phyloP scores from a whole-genome alignment of 768 basidiomycete species.

The Mycena rebaudengoi region DNA sequence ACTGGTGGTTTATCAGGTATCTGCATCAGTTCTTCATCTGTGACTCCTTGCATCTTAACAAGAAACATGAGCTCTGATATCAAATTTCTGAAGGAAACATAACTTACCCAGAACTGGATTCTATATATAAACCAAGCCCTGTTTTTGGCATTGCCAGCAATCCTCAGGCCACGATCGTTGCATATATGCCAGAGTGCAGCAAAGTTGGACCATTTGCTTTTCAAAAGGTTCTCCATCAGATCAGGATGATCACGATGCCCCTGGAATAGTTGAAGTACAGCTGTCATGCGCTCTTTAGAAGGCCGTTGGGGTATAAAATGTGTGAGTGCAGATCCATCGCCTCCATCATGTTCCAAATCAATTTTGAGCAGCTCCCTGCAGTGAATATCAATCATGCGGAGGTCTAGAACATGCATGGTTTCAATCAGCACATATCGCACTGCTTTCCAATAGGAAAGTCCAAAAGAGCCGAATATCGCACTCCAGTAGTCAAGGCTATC shows the following conservation, averaged over 20 bases:
- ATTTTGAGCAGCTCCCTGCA: slow-evolving; percentile 35
- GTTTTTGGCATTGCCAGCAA: background rate
- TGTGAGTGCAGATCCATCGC: slow-evolving; percentile 16
- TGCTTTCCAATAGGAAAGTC: slow-evolving; percentile 50
- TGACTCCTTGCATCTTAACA: too few relatives aligned
- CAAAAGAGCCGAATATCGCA: slow-evolving; percentile 42
- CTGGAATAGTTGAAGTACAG: background rate
- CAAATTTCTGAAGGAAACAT: too few relatives aligned
- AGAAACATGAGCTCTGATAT: too few relatives aligned
- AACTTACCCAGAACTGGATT: slow-evolving; percentile 5
- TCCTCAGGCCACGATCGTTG: background rate
- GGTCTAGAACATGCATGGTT: slow-evolving; percentile 50
- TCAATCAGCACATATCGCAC: slow-evolving; percentile 42
- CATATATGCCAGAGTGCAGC: slow-evolving; percentile 8
- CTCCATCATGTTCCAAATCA: slow-evolving; percentile 22
- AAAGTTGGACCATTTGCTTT: background rate
- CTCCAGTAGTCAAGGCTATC: slow-evolving; percentile 30
- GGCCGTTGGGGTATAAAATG: background rate
- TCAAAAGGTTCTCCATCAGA: background rate
- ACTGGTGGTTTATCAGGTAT: too few relatives aligned
- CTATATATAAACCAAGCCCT: slow-evolving; percentile 9
- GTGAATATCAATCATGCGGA: slow-evolving; percentile 44
- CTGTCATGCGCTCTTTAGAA: background rate
- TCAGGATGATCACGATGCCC: background rate
- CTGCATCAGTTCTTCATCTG: too few relatives aligned